Evolutionary conservation across 441 rosid species (phyloP).

Genomic region (Jatropha podagrica): DNA sequence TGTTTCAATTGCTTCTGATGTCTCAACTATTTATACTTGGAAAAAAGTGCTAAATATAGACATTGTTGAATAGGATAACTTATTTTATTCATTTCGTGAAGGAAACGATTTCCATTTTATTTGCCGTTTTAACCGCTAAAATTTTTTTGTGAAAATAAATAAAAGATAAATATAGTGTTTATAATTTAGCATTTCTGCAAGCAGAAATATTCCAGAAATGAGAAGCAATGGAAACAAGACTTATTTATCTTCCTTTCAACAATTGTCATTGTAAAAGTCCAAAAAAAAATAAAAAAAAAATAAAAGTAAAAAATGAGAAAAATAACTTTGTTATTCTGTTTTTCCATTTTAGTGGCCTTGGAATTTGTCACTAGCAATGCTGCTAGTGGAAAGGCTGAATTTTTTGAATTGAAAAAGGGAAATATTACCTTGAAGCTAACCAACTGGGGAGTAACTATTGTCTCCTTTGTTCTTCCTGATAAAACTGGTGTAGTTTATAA

Average conservation of each 20-base stretch:
- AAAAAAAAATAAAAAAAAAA: background rate
- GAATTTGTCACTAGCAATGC: constrained; percentile 12
- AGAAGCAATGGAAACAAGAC: background rate
- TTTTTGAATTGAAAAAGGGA: constrained; percentile 27
- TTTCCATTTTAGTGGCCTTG: constrained; percentile 9
- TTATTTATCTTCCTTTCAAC: background rate
- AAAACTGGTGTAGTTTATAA: constrained; percentile 13
- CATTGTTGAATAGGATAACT: background rate
- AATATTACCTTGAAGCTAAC: constrained; percentile 25
- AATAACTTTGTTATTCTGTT: background rate
- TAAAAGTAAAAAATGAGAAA: background rate
- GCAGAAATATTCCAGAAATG: background rate
- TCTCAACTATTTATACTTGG: background rate
- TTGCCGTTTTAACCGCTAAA: no score
- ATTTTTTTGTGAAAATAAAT: no score
- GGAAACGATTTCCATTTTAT: no score
- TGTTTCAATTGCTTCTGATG: background rate
- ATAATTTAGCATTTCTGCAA: background rate
- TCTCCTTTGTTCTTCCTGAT: constrained; percentile 27
- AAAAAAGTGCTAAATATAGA: background rate
- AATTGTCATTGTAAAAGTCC: no score
- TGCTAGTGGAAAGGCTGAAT: constrained; percentile 1
- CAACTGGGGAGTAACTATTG: constrained; percentile 26
- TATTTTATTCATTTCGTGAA: no score
- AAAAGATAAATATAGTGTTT: no score